Conservation (phyloP, 768 basidiomycete genomes). For the Boletus sensibilis region DNA sequence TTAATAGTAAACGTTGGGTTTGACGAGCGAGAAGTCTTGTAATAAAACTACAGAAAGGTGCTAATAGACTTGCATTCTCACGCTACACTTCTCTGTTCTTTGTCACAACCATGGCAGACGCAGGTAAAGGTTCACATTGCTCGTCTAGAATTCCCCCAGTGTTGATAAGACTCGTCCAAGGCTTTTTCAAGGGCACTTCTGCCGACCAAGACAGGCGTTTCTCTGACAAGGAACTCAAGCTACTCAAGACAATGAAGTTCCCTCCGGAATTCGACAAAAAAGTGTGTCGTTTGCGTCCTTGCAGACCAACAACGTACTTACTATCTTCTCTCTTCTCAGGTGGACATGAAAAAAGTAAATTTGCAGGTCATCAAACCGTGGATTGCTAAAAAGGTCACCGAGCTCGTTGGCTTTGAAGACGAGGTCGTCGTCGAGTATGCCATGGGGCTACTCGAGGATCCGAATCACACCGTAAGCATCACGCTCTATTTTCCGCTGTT, state of each 20-base stretch:
- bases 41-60: neutral
- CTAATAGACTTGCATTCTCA: slow-evolving; percentile 20
- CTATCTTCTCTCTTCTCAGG: slow-evolving; percentile 40
- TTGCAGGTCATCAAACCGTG: slow-evolving; percentile 88
- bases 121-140: slow-evolving; percentile 38
- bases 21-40: slow-evolving; percentile 33
- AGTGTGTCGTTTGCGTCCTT: slow-evolving; percentile 36
- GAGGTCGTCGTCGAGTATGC: slow-evolving; percentile 97
- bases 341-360: slow-evolving; percentile 96
- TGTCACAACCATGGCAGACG: slow-evolving; percentile 52
- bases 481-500: too few species aligned
- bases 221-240: slow-evolving; percentile 90
- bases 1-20: slow-evolving; percentile 31
- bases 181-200: slow-evolving; percentile 89
- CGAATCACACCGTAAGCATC: slow-evolving; percentile 68
- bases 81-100: slow-evolving; percentile 3
- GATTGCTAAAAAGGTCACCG: slow-evolving; percentile 91
- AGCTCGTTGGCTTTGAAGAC: slow-evolving; percentile 92
- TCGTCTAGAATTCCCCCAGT: slow-evolving; percentile 10
- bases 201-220: slow-evolving; percentile 91
- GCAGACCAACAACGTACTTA: neutral
- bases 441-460: slow-evolving; percentile 89
- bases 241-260: slow-evolving; percentile 88
- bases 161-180: slow-evolving; percentile 35
- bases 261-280: slow-evolving; percentile 88